Evolutionary conservation across 495 filamentous ascomycete genomes (phyloP), one percentile per base, ranked within the genome.

Genomic region (Talaromyces stipitatus): DNA sequence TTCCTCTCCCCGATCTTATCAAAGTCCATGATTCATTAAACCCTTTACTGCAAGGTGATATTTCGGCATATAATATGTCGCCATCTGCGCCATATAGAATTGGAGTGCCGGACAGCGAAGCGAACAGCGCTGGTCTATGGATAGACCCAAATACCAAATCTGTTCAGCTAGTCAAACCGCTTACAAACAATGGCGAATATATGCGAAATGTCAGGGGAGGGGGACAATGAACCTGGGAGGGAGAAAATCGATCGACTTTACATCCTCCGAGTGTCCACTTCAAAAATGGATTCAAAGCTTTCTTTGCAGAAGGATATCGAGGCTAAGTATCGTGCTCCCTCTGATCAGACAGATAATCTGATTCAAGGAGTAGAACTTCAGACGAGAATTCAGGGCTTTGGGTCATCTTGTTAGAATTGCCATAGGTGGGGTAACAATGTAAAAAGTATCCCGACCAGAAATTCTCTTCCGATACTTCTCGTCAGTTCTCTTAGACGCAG

Each of bases 361-460:
- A 20, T 46, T 46, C 43, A n/a, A 20, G 43, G 43, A 9, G 9
- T n/a, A n/a, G 43, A 46, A 22, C 16, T 46, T 5, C 6, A 9
- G 8, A 6, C 43, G 8, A 9, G 43, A 9, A 46, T 46, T 10
- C 43, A 46, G 43, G 43, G 43, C 43, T 72, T 83, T 71, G 65
- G 41, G n/a, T n/a, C n/a, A n/a, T n/a, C n/a, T n/a, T n/a, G n/a
- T n/a, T n/a, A n/a, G n/a, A n/a, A n/a, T n/a, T 20, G n/a, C n/a
- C 4, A 41, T 41, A 41, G n/a, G 36, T 41, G 36, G 36, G 36
- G 36, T 41, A 29, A 3, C 28, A n/a, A n/a, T n/a, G n/a, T 29
- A 41, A 16, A 41, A 9, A 18, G 0, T 29, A 14, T 16, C 0
- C 36, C 16, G n/a, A 18, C n/a, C n/a, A 41, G 16, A 41, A 20